Evolutionary conservation across 352 stramenopile species (phyloP).

Genomic region (Globisporangium barbulae): DNA sequence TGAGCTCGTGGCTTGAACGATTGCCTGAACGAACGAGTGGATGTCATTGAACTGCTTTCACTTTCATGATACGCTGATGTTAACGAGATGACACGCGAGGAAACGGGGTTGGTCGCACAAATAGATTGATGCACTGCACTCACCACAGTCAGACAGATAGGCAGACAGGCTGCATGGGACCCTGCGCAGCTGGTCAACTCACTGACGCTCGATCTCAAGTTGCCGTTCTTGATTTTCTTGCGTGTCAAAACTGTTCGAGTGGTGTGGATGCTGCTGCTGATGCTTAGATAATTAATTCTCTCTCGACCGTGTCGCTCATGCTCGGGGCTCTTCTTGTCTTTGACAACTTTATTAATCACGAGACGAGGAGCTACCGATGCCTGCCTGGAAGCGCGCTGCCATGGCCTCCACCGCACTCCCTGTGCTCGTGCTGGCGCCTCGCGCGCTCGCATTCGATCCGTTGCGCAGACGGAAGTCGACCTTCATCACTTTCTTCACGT

Average conservation of each 20-base stretch:
- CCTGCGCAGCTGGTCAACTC: not conserved
- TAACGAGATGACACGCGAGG: not conserved
- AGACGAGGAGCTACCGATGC: slow-evolving; percentile 2
- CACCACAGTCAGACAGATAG: not conserved
- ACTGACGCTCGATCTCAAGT: not conserved
- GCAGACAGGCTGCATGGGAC: not conserved
- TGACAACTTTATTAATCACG: not conserved
- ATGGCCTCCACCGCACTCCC: slow-evolving; percentile 19
- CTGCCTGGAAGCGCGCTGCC: slow-evolving; percentile 18
- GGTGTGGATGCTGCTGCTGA: not conserved
- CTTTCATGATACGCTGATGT: slow-evolving; percentile 1
- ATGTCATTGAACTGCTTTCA: too few relatives aligned
- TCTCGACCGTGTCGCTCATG: not conserved
- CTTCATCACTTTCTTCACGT: slow-evolving; percentile 31
- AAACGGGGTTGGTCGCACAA: slow-evolving; percentile 3
- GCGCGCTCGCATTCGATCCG: slow-evolving; percentile 26
- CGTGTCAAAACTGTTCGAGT: slow-evolving; percentile 1
- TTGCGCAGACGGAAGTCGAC: slow-evolving; percentile 42
- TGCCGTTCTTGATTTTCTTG: not conserved
- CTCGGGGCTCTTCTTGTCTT: not conserved
- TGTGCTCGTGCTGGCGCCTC: slow-evolving; percentile 8
- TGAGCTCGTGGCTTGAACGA: too few relatives aligned
- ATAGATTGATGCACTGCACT: not conserved
- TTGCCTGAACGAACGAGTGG: too few relatives aligned
- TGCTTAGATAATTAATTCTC: slow-evolving; percentile 12